phyloP scores from a whole-genome alignment of 768 basidiomycete genomes.

The Rhodocollybia butyracea region DNA sequence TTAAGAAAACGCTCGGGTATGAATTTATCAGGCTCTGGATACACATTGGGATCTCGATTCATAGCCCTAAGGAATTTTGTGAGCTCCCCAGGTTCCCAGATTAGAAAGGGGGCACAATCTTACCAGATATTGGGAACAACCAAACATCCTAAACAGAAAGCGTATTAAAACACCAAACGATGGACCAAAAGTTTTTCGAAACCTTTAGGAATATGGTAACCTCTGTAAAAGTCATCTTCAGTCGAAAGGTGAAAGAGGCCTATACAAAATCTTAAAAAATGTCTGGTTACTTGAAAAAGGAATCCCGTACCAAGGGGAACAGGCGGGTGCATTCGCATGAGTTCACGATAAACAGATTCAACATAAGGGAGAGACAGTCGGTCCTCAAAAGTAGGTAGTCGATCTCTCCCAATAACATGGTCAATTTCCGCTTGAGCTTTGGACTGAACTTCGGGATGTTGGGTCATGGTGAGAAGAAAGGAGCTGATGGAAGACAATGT shows the following conservation, averaged over 20 bases:
- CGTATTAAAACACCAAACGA: conserved; percentile 18
- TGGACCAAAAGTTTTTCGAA: conserved; percentile 5
- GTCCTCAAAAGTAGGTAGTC: conserved; percentile 2
- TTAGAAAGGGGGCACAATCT: not conserved
- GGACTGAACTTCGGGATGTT: not conserved
- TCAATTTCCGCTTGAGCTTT: conserved; percentile 1
- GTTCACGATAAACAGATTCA: not conserved
- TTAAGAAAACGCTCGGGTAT: conserved; percentile 1
- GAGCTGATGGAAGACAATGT: conserved; percentile 1
- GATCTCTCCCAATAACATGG: not conserved
- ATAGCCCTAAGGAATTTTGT: not conserved
- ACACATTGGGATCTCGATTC: not conserved
- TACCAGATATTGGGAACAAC: conserved; percentile 5
- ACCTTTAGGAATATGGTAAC: conserved; percentile 21
- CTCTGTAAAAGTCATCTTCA: conserved; percentile 17
- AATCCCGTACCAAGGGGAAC: not conserved
- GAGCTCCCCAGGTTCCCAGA: not conserved
- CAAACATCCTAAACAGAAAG: not conserved
- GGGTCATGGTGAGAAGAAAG: conserved; percentile 14
- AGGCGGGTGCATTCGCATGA: not conserved
- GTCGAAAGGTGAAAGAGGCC: conserved; percentile 12
- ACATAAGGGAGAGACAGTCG: conserved; percentile 1
- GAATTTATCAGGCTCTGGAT: conserved; percentile 18
- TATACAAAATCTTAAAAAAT: not conserved
- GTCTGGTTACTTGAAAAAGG: not conserved